Percentiles rank a stretch among this genome's conserved stretches.
Conservation (phyloP, 202 grass and related monocot species). For the Setaria viridis region DNA sequence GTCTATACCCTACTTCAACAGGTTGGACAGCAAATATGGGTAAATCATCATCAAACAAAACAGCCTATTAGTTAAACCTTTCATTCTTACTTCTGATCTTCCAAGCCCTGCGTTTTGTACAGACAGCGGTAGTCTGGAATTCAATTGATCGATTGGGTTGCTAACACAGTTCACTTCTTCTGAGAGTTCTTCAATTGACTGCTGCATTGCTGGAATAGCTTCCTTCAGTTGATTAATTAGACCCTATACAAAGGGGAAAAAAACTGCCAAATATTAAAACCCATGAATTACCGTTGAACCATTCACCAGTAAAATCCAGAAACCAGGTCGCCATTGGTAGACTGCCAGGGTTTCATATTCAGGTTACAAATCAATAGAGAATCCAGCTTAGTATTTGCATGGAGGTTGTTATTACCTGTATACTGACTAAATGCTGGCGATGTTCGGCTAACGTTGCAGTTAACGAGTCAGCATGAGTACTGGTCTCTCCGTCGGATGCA, state of each 20-base stretch:
- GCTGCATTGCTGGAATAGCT: constrained; percentile 91
- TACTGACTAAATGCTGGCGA: constrained; percentile 96
- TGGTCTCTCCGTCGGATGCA: constrained; percentile 69
- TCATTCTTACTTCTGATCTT: constrained; percentile 62
- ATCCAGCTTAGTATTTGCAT: background rate
- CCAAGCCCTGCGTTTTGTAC: constrained; percentile 48
- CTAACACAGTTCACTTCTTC: constrained; percentile 76
- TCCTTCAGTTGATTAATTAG: constrained; percentile 99
- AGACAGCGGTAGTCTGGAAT: constrained; percentile 51
- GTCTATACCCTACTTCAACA: background rate
- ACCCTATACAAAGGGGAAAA: constrained; percentile 59
- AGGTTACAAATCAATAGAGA: constrained; percentile 14
- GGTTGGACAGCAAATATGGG: constrained; percentile 10
- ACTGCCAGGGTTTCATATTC: background rate
- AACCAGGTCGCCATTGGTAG: background rate
- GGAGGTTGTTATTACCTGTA: constrained; percentile 75
- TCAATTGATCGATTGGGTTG: constrained; percentile 62
- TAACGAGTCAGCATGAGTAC: constrained; percentile 90
- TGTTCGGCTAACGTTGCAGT: constrained; percentile 93
- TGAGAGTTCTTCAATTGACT: constrained; percentile 87
- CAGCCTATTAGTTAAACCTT: constrained; percentile 5
- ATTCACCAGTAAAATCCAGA: background rate
- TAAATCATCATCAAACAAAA: constrained; percentile 49
- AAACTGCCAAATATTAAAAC: constrained; percentile 44
- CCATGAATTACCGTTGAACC: background rate